Evolutionary conservation across 164 flowering plant species (phyloP).

Genomic region (Macadamia integrifolia): DNA sequence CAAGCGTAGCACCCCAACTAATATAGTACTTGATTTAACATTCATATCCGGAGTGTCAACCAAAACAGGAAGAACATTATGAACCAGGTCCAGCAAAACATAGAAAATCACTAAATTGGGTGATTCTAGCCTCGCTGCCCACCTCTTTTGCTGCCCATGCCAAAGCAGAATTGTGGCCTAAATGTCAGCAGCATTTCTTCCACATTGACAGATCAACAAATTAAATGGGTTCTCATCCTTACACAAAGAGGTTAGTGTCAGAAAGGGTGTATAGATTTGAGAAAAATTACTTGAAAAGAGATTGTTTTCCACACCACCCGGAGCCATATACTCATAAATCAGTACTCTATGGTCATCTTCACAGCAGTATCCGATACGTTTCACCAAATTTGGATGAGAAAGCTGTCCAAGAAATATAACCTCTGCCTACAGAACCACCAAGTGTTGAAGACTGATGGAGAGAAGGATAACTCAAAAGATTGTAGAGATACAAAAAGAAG

Average conservation of each 20-base stretch:
- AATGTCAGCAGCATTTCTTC: too few species aligned
- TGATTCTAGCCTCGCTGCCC: too few species aligned
- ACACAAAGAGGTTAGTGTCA: too few species aligned
- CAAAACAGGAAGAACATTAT: constrained; percentile 4
- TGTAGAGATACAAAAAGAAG: constrained; percentile 1
- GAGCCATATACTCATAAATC: constrained; percentile 86
- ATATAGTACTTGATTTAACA: too few species aligned
- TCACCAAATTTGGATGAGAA: constrained; percentile 94
- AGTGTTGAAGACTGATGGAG: not conserved
- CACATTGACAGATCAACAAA: too few species aligned
- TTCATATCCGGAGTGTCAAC: too few species aligned
- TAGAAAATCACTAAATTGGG: constrained; percentile 10
- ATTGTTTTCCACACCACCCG: constrained; percentile 85
- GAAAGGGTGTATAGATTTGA: too few species aligned
- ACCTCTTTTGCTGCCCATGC: too few species aligned
- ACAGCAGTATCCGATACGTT: constrained; percentile 85
- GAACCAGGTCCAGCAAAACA: constrained; percentile 71
- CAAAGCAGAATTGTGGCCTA: too few species aligned
- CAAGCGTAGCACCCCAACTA: too few species aligned
- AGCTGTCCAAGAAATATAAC: constrained; percentile 95
- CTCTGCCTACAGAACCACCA: constrained; percentile 54
- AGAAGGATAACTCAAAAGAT: not conserved
- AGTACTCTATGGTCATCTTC: constrained; percentile 86
- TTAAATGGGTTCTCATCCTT: too few species aligned
- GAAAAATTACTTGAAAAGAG: constrained; percentile 68